Percentiles rank a stretch among this genome's conserved stretches.
Conservation (phyloP, 1,139 yeast species). For the Candida smagusa region DNA sequence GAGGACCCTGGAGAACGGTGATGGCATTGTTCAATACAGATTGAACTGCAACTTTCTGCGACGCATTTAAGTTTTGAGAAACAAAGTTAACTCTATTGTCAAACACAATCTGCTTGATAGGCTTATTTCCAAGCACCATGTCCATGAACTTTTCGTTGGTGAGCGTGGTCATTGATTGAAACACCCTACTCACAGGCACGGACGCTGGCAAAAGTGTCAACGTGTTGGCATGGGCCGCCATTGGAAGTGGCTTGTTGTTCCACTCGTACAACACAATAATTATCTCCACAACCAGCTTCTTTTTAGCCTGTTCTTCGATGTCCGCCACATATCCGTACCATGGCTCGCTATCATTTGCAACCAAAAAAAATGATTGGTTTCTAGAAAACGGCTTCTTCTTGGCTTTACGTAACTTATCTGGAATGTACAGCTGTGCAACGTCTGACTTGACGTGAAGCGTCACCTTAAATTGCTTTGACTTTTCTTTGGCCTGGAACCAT, state of each 20-base stretch:
- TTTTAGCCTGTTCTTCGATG: conserved; percentile 15
- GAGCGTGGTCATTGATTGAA: conserved; percentile 61
- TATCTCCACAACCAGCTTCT: conserved; percentile 35
- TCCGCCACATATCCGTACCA: conserved; percentile 46
- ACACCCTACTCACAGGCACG: conserved; percentile 58
- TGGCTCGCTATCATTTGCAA: conserved; percentile 35
- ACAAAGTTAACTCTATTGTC: conserved; percentile 51
- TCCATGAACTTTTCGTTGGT: conserved; percentile 55
- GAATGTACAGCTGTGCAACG: conserved; percentile 39
- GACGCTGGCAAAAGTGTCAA: conserved; percentile 60
- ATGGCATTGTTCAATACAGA: conserved; percentile 65
- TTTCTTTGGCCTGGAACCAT: conserved; percentile 51
- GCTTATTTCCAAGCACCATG: conserved; percentile 58
- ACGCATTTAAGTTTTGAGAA: conserved; percentile 51
- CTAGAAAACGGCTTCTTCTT: conserved; percentile 47
- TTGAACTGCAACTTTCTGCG: conserved; percentile 66
- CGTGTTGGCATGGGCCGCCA: conserved; percentile 28
- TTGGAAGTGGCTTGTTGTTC: conserved; percentile 54
- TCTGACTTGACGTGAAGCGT: conserved; percentile 37
- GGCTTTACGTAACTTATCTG: conserved; percentile 37
- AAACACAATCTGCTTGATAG: conserved; percentile 57
- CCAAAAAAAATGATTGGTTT: conserved; percentile 46
- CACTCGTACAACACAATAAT: conserved; percentile 54
- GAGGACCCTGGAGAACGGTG: conserved; percentile 67
- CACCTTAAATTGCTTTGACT: conserved; percentile 36